Conservation (phyloP, 2,329 filamentous ascomycete species). For the Tothia fuscella region DNA sequence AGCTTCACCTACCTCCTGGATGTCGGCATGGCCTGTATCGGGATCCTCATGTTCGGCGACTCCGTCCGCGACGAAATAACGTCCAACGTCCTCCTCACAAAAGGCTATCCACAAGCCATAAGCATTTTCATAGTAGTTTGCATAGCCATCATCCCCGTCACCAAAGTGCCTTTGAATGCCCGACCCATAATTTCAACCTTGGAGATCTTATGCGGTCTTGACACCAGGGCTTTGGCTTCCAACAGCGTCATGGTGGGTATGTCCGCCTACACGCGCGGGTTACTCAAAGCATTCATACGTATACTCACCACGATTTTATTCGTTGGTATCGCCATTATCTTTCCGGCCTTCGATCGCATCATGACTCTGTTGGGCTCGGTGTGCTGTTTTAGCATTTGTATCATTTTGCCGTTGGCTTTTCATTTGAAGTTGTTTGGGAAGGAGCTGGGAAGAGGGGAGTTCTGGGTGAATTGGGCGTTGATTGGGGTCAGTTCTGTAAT, state of each 20-base stretch:
- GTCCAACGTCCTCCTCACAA: constrained; percentile 67
- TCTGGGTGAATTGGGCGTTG: constrained; percentile 53
- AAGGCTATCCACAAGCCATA: constrained; percentile 60
- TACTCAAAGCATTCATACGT: constrained; percentile 50
- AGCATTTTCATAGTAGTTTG: constrained; percentile 74
- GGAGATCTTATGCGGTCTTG: constrained; percentile 69
- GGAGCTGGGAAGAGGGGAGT: constrained; percentile 54
- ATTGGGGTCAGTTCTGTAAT: constrained; percentile 58
- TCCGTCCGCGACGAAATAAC: constrained; percentile 81
- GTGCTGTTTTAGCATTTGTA: constrained; percentile 86
- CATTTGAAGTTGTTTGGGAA: constrained; percentile 79
- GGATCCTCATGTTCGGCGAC: constrained; percentile 91
- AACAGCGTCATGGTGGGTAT: constrained; percentile 39
- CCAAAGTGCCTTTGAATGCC: constrained; percentile 77
- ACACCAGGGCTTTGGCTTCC: constrained; percentile 41
- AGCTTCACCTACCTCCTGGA: constrained; percentile 80
- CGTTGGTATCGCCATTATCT: constrained; percentile 59
- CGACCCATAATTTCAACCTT: constrained; percentile 77
- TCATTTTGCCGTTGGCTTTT: constrained; percentile 80
- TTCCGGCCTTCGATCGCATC: constrained; percentile 76
- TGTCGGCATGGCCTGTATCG: constrained; percentile 66
- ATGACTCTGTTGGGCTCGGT: constrained; percentile 86
- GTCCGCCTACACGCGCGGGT: constrained; percentile 43
- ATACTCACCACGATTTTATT: constrained; percentile 59
- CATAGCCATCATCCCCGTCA: constrained; percentile 85